Conservation (phyloP, 1,284 basidiomycete genomes). For the Pseudozyma flocculosa region DNA sequence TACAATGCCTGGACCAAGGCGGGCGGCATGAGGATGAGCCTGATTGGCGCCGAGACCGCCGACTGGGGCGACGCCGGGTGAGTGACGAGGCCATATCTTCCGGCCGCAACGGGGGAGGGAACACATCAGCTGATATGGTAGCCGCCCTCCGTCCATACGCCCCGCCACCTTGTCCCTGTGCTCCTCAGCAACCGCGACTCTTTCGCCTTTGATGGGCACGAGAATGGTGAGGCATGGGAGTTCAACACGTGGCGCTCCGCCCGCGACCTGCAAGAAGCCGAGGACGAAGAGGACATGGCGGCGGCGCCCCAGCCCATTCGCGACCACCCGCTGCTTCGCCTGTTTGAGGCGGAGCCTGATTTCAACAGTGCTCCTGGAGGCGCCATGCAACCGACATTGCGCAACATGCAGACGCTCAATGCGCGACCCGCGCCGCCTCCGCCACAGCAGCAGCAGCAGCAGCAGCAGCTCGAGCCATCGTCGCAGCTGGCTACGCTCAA, state of each 20-base stretch:
- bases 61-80: slow-evolving; percentile 36
- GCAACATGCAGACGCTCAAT: too few species aligned
- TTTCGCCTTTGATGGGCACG: slow-evolving; percentile 41
- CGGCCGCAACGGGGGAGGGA: too few species aligned
- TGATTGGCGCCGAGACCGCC: slow-evolving; percentile 59
- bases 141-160: too few species aligned
- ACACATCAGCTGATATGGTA: too few species aligned
- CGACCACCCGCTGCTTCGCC: slow-evolving; percentile 39
- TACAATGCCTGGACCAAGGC: slow-evolving; percentile 76
- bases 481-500: too few species aligned
- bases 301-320: slow-evolving; percentile 25
- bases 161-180: too few species aligned
- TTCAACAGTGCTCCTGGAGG: too few species aligned
- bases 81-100: neutral
- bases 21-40: slow-evolving; percentile 76
- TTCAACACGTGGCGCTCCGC: slow-evolving; percentile 29
- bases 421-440: too few species aligned
- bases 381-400: too few species aligned
- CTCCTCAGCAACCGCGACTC: slow-evolving; percentile 42
- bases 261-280: slow-evolving; percentile 24
- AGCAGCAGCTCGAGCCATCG: neutral
- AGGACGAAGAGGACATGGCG: slow-evolving; percentile 6
- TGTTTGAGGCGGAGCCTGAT: slow-evolving; percentile 32
- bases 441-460: too few species aligned
- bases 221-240: slow-evolving; percentile 44